Percentiles rank a stretch among this genome's conserved stretches.
These are phyloP conservation scores for Pseudogymnoascus sp. DNA, from an alignment of 2,329 filamentous ascomycete species.

Conservation along the genomic window DNA sequence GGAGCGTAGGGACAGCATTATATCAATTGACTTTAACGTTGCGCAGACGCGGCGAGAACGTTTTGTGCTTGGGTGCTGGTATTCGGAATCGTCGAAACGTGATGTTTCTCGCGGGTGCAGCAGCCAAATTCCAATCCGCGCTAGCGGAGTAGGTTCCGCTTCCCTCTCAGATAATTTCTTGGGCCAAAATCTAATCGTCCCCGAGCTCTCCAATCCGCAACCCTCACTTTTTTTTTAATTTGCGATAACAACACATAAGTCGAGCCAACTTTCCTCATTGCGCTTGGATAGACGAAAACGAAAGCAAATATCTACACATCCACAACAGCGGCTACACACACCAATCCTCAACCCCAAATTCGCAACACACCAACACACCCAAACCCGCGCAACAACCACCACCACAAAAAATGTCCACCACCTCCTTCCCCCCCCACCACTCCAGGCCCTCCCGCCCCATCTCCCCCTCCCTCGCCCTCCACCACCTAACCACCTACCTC, in stretches of 20 bases:
- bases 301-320: background rate
- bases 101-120: background rate
- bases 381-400: background rate
- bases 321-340: background rate
- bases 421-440: constrained; percentile 25
- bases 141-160: constrained; percentile 19
- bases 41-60: background rate
- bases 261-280: too few relatives aligned
- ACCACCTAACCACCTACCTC: constrained; percentile 25
- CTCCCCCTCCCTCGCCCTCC: constrained; percentile 21
- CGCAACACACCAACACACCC: background rate
- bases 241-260: background rate
- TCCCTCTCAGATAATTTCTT: constrained; percentile 9
- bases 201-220: background rate
- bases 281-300: background rate
- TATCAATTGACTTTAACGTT: background rate
- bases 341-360: background rate
- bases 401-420: constrained; percentile 20
- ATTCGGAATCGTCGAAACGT: background rate
- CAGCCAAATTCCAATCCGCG: constrained; percentile 5
- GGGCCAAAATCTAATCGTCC: background rate
- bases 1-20: constrained; percentile 26
- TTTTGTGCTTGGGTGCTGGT: background rate
- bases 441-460: constrained; percentile 22
- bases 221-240: background rate